Evolutionary conservation across 164 flowering plant species (phyloP).

Genomic region (Chloranthus sessilifolius): DNA sequence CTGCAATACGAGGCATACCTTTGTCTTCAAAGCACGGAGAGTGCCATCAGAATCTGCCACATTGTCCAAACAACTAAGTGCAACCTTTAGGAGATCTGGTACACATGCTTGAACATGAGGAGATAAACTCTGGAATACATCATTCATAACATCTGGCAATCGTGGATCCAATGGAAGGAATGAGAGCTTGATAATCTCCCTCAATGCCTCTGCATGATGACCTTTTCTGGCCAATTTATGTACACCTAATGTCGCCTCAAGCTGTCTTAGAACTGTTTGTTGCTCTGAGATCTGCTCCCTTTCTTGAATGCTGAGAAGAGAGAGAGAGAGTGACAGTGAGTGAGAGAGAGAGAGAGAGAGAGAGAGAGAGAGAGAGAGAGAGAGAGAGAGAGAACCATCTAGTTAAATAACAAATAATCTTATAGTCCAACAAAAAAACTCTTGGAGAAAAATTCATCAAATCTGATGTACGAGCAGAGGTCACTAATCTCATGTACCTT

Average conservation of each 20-base stretch:
- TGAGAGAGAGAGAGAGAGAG: no score
- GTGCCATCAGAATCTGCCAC: slow-evolving; percentile 82
- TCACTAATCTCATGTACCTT: no score
- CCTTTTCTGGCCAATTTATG: slow-evolving; percentile 65
- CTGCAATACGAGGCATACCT: slow-evolving; percentile 62
- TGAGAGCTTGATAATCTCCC: slow-evolving; percentile 71
- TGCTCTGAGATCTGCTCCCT: slow-evolving; percentile 72
- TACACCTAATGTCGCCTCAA: slow-evolving; percentile 72
- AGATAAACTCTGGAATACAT: slow-evolving; percentile 55
- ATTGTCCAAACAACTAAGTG: slow-evolving; percentile 77
- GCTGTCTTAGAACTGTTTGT: slow-evolving; percentile 73
- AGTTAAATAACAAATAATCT: no score
- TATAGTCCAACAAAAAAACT: no score
- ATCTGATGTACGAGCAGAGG: no score
- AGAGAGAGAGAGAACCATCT: no score
- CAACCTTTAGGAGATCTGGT: slow-evolving; percentile 86
- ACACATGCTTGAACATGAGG: slow-evolving; percentile 89
- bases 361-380: no score
- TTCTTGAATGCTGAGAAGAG: slow-evolving; percentile 85
- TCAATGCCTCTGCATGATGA: slow-evolving; percentile 69
- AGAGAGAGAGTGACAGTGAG: no score
- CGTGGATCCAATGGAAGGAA: slow-evolving; percentile 90
- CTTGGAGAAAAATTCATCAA: no score
- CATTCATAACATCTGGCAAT: slow-evolving; percentile 38
- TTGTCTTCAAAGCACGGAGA: slow-evolving; percentile 78